Evolutionary conservation across 2,329 filamentous ascomycete species (phyloP).

Genomic region (Aspergillus thermomutatus): DNA sequence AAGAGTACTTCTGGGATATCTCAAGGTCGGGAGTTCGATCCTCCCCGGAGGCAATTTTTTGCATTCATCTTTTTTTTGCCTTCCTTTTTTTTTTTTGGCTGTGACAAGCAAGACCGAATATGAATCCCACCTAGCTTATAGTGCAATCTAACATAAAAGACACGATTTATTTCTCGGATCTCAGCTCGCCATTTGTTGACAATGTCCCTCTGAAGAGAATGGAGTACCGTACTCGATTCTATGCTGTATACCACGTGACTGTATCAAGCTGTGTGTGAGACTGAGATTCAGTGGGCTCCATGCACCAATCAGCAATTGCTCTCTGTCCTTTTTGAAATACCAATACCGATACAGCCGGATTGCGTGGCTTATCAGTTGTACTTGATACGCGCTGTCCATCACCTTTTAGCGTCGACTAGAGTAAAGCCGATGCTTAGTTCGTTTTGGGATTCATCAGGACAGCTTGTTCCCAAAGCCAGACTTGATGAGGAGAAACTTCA

Average conservation of each 20-base stretch:
- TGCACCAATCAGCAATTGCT: not conserved
- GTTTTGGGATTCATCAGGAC: slow-evolving; percentile 12
- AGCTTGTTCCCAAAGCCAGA: slow-evolving; percentile 9
- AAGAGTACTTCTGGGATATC: not conserved
- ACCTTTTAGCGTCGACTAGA: not conserved
- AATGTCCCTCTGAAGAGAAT: no score
- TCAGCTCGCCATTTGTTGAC: no score
- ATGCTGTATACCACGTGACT: not conserved
- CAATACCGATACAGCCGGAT: not conserved
- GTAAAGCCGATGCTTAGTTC: not conserved
- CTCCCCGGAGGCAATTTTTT: not conserved
- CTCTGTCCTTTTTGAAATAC: not conserved
- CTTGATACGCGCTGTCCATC: not conserved
- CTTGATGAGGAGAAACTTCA: slow-evolving; percentile 1
- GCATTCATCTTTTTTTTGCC: not conserved
- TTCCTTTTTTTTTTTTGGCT: not conserved
- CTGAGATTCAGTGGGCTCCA: not conserved
- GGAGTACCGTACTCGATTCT: no score
- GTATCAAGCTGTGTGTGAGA: not conserved
- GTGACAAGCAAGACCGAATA: no score
- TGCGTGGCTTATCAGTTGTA: not conserved
- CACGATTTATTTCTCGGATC: no score
- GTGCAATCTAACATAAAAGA: not conserved
- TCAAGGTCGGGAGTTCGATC: not conserved
- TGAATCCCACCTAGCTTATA: not conserved